Conservation (phyloP, 495 filamentous ascomycete species). For the Usnea hakonensis region DNA sequence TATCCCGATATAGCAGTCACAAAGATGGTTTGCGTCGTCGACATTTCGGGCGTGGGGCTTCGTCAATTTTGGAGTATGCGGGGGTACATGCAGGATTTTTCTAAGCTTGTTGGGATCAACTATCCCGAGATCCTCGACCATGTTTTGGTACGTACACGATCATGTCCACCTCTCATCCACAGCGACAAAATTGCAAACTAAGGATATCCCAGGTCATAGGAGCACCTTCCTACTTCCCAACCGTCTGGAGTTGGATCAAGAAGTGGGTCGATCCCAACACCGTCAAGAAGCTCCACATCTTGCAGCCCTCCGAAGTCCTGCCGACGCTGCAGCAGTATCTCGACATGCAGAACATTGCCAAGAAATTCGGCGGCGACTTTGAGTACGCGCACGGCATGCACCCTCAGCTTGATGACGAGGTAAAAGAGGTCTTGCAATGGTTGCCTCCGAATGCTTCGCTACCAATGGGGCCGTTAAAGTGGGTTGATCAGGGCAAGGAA, state of each 20-base stretch:
- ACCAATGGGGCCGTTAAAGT: background rate
- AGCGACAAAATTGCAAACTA: background rate
- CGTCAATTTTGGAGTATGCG: constrained; percentile 91
- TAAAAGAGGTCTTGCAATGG: background rate
- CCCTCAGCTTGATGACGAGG: constrained; percentile 50
- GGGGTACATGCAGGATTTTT: constrained; percentile 81
- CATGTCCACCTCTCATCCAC: background rate
- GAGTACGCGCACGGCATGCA: constrained; percentile 69
- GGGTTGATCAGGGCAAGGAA: constrained; percentile 1
- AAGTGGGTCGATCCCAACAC: constrained; percentile 90
- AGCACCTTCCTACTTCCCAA: constrained; percentile 82
- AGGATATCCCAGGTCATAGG: constrained; percentile 59
- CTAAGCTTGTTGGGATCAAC: constrained; percentile 72
- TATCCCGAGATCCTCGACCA: constrained; percentile 85
- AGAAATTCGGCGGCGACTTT: constrained; percentile 64
- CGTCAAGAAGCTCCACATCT: constrained; percentile 85
- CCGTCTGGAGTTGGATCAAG: constrained; percentile 90
- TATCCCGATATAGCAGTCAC: constrained; percentile 68
- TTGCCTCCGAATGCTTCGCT: constrained; percentile 2
- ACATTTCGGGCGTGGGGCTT: constrained; percentile 72
- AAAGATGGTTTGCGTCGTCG: constrained; percentile 78
- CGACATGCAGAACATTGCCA: constrained; percentile 67
- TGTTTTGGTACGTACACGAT: constrained; percentile 59
- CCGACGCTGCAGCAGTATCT: constrained; percentile 72
- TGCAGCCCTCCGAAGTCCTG: constrained; percentile 58